Base-by-base conservation (phyloP, 2,329 filamentous ascomycete species). In the Penicillium sclerotiorum region DNA sequence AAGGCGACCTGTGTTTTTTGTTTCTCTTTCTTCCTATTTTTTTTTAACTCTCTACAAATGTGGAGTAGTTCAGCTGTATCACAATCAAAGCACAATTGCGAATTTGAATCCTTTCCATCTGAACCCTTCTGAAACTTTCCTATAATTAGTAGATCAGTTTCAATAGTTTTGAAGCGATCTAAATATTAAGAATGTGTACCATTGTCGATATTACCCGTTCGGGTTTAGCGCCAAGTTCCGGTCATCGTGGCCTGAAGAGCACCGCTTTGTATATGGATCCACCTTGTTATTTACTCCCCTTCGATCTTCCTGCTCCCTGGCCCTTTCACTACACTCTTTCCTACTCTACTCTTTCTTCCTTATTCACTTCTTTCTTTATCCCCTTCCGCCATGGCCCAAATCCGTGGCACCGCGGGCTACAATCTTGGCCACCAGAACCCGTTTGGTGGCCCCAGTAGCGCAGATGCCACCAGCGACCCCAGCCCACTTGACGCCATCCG, bases 401-500 rank as follows among this genome's bases (percentile, higher is more conserved):
- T 78, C 60, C 78, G 86, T 75, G 84, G 85, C 70, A 86, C 83
- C 58, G 87, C 89, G 66, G 88, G 88, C 73, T 95, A 95, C 77
- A 89, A 92, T 76, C 83, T 94, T 70, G 87, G 87, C 66, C 82
- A 86, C 71, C 84, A 86, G 66, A 86, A 84, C 67, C 83, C 85
- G 57, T 92, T 90, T 65, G 86, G 83, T 57, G 83, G 80, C 40
- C 79, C 79, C 52, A 80, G 77, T 64, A 78, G 75, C 58, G 75
- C 72, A 60, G 81, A 87, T 60, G 83, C 80, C 51, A 82, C 79
- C 50, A 82, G 80, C 68, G 86, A 91, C 64, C 82, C 87, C 41
- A 90, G 84, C 72, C 85, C 88, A 50, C 83, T 99, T 62, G 94
- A 96, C 72, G 83, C 90, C 64, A 90, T 99, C 69, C 83, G 94